phyloP scores from a whole-genome alignment of 2,329 filamentous ascomycete species.

The Diaporthe citriasiana region DNA sequence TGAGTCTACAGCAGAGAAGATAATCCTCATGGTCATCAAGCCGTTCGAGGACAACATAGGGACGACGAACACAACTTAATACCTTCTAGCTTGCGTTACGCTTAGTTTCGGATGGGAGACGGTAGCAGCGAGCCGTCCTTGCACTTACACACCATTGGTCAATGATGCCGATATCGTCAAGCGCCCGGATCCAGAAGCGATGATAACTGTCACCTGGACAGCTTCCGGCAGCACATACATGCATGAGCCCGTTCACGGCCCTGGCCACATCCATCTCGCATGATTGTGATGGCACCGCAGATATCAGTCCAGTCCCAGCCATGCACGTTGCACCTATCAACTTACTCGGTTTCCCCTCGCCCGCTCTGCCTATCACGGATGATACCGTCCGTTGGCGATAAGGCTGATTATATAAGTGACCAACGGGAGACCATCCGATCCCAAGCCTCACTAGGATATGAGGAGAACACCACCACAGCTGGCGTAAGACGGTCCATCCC shows the following conservation, averaged over 20 bases:
- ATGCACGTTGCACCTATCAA: conserved; percentile 18
- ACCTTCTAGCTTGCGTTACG: conserved; percentile 11
- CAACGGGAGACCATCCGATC: conserved; percentile 11
- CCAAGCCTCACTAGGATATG: background rate
- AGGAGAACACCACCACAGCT: background rate
- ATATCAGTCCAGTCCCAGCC: conserved; percentile 9
- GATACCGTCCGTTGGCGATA: conserved; percentile 10
- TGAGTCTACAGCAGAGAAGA: background rate
- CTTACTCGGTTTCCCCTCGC: background rate
- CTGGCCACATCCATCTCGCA: conserved; percentile 5
- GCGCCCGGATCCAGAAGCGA: conserved; percentile 11
- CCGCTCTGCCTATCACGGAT: conserved; percentile 5
- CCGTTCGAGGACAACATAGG: background rate
- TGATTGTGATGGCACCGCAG: background rate
- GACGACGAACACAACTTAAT: conserved; percentile 22
- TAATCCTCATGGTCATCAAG: background rate
- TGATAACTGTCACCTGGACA: conserved; percentile 23
- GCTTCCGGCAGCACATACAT: conserved; percentile 9
- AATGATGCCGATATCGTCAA: conserved; percentile 32
- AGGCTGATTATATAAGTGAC: conserved; percentile 7
- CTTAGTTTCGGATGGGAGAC: conserved; percentile 22
- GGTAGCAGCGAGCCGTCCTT: background rate
- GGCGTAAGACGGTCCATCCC: background rate
- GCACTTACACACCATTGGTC: conserved; percentile 13
- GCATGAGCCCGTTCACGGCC: conserved; percentile 23